Evolutionary conservation across 2,329 filamentous ascomycete species (phyloP).

Genomic region (Exutisphaerella laricina): DNA sequence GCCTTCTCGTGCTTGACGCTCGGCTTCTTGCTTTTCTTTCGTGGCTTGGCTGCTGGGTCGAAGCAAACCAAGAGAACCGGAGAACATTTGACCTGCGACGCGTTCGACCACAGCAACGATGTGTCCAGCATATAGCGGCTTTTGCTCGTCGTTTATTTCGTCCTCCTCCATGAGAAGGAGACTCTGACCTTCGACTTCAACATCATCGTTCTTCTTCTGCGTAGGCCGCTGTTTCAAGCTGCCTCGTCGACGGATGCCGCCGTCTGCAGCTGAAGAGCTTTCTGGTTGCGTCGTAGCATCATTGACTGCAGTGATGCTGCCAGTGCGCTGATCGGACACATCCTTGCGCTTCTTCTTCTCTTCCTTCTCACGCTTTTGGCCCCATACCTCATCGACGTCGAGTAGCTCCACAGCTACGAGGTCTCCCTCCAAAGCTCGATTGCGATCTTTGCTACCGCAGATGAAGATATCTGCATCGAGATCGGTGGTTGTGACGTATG

Average conservation of each 20-base stretch:
- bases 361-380: slow-evolving; percentile 97
- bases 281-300: slow-evolving; percentile 53
- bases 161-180: slow-evolving; percentile 95
- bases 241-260: slow-evolving; percentile 83
- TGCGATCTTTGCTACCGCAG: slow-evolving; percentile 97
- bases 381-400: slow-evolving; percentile 97
- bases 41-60: slow-evolving; percentile 97
- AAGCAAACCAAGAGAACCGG: slow-evolving; percentile 82
- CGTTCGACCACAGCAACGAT: slow-evolving; percentile 97
- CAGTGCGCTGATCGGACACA: slow-evolving; percentile 83
- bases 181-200: slow-evolving; percentile 97
- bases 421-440: slow-evolving; percentile 92
- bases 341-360: slow-evolving; percentile 99
- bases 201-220: slow-evolving; percentile 99
- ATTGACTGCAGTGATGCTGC: slow-evolving; percentile 62
- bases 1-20: slow-evolving; percentile 85
- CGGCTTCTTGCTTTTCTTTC: slow-evolving; percentile 98
- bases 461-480: slow-evolving; percentile 99
- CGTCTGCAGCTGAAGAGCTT: slow-evolving; percentile 64
- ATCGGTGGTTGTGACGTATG: slow-evolving; percentile 91
- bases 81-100: slow-evolving; percentile 98
- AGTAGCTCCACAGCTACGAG: slow-evolving; percentile 92
- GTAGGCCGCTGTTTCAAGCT: slow-evolving; percentile 94
- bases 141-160: slow-evolving; percentile 97
- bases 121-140: slow-evolving; percentile 93